Base-by-base conservation (phyloP, 2,329 filamentous ascomycete genomes). In the Aspergillus sp. region DNA sequence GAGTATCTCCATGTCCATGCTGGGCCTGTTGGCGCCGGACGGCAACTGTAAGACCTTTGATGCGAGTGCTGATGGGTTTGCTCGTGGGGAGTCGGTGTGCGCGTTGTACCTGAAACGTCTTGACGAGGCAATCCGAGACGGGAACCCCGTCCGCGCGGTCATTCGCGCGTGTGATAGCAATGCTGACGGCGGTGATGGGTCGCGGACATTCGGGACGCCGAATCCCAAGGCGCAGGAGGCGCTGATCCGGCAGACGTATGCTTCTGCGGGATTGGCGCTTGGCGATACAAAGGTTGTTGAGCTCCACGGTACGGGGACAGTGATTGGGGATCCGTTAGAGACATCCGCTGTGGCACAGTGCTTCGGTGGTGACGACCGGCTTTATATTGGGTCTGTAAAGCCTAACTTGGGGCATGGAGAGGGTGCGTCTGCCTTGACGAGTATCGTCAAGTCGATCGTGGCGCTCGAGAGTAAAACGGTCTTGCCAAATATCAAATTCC, bases 1-100 rank as follows among this genome's bases (percentile, higher is more conserved):
- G 30, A 67, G 61, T 2, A 61, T 66, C 3, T 44, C 62, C 1
- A 66, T 76, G 61, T 58, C 65, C 0, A 63, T 70, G 15, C 62
- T 73, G n/a, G 68, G 69, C 0, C 65, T 76, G 0, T 59, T 79
- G 3, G 74, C 72, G 0, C 64, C 68, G 0, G 62, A 64, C 0
- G 72, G 68, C 20, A 49, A 22, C 6, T 68, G 64, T 39, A 63
- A 66, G 13, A 65, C 64, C 0, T 72, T 72, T 50, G 64, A 64
- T 58, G 65, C 61, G 13, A 57, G 51, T 0, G 69, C 70, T 1
- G 59, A 73, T 41, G 70, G 73, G 5, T 72, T 69, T 56, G 70
- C 60, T 1, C 58, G 71, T 3, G 75, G 68, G 2, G 70, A 76
- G 48, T 64, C 66, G 1, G 64, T 74, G 20, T 63, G 6, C 60